These are phyloP conservation scores for Iris macrosiphon DNA, from an alignment of 106 monocot species.

Conservation along the genomic window DNA sequence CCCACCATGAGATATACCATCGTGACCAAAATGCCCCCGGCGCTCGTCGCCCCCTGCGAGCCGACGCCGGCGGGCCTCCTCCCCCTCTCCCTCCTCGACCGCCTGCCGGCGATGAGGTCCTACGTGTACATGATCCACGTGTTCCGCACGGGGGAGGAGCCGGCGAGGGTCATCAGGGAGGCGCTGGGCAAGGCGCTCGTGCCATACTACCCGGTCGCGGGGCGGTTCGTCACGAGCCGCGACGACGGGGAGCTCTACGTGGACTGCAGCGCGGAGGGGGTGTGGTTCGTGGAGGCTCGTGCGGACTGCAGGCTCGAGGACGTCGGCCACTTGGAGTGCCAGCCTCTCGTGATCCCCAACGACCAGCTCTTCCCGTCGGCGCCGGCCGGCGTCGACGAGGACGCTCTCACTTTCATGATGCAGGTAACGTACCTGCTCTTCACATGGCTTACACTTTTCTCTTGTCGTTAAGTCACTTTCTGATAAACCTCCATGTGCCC, in stretches of 20 bases:
- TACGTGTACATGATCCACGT: conserved; percentile 13
- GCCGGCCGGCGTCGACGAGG: too few relatives aligned
- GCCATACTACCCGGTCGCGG: conserved; percentile 17
- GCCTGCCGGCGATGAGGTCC: conserved; percentile 7
- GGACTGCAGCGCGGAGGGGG: neutral
- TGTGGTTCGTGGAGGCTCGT: conserved; percentile 1
- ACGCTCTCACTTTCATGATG: too few relatives aligned
- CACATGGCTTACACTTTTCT: too few relatives aligned
- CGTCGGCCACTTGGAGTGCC: neutral
- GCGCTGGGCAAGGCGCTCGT: conserved; percentile 9
- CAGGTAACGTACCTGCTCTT: too few relatives aligned
- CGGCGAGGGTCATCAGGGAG: conserved; percentile 13
- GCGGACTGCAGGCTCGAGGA: neutral
- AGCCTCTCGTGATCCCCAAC: too few relatives aligned
- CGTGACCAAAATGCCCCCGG: conserved; percentile 1
- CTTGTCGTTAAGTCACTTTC: too few relatives aligned
- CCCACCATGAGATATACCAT: too few relatives aligned
- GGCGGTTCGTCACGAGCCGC: conserved; percentile 1
- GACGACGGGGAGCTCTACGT: conserved; percentile 1
- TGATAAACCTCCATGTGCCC: too few relatives aligned
- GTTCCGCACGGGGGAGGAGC: neutral
- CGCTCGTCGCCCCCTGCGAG: conserved; percentile 1
- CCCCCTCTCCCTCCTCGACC: conserved; percentile 13
- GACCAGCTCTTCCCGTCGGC: too few relatives aligned
- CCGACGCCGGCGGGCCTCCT: conserved; percentile 4